phyloP scores from a whole-genome alignment of 495 filamentous ascomycete species.

The Penicillium pancosmium region DNA sequence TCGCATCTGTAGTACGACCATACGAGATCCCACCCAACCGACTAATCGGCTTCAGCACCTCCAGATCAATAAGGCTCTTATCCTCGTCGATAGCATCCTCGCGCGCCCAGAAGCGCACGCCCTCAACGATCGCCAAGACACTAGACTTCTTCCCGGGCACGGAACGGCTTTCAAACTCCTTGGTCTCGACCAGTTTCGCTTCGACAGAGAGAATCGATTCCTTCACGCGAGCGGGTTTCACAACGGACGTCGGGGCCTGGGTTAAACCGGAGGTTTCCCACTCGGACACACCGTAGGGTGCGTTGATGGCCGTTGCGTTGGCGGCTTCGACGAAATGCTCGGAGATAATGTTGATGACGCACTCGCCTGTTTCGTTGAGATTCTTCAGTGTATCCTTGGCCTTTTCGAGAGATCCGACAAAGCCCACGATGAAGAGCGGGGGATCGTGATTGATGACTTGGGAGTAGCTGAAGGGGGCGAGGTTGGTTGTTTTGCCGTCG shows the following conservation, averaged over 20 bases:
- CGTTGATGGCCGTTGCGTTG: constrained; percentile 75
- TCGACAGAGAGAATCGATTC: constrained; percentile 86
- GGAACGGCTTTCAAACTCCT: constrained; percentile 73
- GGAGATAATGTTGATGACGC: constrained; percentile 82
- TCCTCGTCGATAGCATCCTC: constrained; percentile 87
- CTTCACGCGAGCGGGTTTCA: constrained; percentile 71
- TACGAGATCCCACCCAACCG: constrained; percentile 87
- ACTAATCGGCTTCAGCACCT: constrained; percentile 71
- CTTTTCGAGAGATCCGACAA: constrained; percentile 51
- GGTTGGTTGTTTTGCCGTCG: constrained; percentile 66
- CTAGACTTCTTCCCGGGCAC: constrained; percentile 72
- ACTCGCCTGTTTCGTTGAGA: constrained; percentile 68
- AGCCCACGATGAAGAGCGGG: constrained; percentile 83
- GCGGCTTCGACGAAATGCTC: constrained; percentile 89
- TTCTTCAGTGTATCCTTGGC: constrained; percentile 81
- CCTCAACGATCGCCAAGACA: constrained; percentile 79
- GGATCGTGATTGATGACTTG: constrained; percentile 86
- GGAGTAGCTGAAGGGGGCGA: constrained; percentile 87
- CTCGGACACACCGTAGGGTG: constrained; percentile 77
- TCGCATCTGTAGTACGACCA: constrained; percentile 64
- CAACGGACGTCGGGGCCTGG: constrained; percentile 65
- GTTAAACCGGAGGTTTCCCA: constrained; percentile 81
- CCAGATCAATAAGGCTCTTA: constrained; percentile 69
- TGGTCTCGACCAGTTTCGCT: constrained; percentile 69
- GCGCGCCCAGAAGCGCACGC: constrained; percentile 82